Evolutionary conservation across 768 basidiomycete species (phyloP), one percentile per base, ranked within the genome.

Genomic region (Suillus bovinus): DNA sequence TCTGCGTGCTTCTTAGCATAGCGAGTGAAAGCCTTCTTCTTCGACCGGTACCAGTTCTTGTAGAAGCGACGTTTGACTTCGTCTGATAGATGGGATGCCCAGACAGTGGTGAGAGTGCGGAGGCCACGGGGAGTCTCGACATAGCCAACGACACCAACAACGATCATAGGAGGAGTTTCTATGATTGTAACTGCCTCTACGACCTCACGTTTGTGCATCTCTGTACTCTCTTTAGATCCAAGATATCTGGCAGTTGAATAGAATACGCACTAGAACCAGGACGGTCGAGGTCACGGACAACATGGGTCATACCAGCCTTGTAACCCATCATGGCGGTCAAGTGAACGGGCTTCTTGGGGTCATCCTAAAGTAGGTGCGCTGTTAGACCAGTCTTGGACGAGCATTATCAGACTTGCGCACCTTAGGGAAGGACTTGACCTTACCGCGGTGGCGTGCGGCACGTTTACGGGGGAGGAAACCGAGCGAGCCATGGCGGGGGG

Each of bases 1-100:
- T 98, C 96, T 62, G 96, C 91, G 77, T 96, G 91, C 83, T 96
- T 99, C 89, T 97, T 97, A 77, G 97, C 96, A 80, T 99, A 99
- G 76, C 94, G 94, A 73, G 97, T 99, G 88, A 99, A 99, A 44
- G 97, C 97, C 89, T 99, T 99, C 88, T 99, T 99, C 92, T 99
- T 99, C 56, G 94, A 96, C 70, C 93, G 90, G 85, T 99, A 99
- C 96, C 96, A 98, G 87, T 96, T 97, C 86, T 95, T 96, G 91
- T 99, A 98, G 90, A 99, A 98, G 70, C 97, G 88, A 74, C 97
- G 93, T 82, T 96, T 99, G 77, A 99, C 76, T 77, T 98, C 96
- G 77, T 98, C 97, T 42, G 94, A 96, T 47, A 99, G 86, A 79
- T 99, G 97, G 69, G 93, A 91, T 53, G 97, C 96, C 97, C 92